These are phyloP conservation scores for Cercophora samala DNA, from an alignment of 495 filamentous ascomycete species.

Conservation along the genomic window DNA sequence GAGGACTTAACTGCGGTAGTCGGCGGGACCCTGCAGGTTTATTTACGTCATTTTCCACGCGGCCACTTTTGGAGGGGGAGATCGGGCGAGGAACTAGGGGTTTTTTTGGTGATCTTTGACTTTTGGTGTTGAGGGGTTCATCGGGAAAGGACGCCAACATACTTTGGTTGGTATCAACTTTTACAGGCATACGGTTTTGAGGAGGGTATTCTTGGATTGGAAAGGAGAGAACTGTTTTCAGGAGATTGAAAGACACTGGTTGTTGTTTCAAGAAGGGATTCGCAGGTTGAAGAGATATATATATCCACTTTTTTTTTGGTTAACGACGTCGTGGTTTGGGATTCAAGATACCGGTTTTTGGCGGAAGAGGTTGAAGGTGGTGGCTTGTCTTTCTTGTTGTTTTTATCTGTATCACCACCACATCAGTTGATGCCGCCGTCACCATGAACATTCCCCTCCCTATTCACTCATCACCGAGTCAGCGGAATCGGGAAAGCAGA, in stretches of 20 bases:
- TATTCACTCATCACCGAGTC: constrained; percentile 42
- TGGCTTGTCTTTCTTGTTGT: background rate
- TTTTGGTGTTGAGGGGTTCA: background rate
- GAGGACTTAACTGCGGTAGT: too few species aligned
- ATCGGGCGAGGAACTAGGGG: background rate
- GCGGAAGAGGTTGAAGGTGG: background rate
- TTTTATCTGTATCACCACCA: constrained; percentile 10
- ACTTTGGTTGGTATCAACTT: too few species aligned
- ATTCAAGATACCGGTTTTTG: background rate
- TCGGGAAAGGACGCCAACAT: background rate
- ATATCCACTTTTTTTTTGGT: background rate
- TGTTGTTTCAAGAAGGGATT: too few species aligned
- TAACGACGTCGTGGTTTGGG: background rate
- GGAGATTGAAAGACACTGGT: too few species aligned
- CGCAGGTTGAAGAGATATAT: too few species aligned
- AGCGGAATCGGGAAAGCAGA: constrained; percentile 53
- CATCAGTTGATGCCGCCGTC: constrained; percentile 5
- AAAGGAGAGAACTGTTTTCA: too few species aligned
- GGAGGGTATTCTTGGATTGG: too few species aligned
- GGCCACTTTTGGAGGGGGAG: background rate
- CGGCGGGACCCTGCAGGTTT: background rate
- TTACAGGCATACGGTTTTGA: too few species aligned
- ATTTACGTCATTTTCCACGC: constrained; percentile 6
- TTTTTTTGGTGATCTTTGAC: background rate
- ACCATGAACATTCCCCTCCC: constrained; percentile 51